Conservation (phyloP, 306 rosid species). For the Comarum palustre region DNA sequence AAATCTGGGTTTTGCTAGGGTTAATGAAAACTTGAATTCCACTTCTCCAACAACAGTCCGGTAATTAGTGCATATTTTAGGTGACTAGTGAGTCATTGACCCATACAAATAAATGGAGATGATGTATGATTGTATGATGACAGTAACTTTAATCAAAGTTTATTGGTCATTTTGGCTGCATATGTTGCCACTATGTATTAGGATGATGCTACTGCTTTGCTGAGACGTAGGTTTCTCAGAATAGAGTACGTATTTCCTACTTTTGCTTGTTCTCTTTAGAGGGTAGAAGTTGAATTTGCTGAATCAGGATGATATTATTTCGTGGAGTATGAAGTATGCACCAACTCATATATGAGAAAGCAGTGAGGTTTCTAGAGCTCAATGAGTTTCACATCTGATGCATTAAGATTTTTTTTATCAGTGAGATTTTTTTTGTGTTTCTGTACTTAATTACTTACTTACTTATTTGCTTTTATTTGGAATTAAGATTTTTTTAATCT, state of each 20-base stretch:
- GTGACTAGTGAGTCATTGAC: constrained; percentile 21
- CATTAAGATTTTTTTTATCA: no score
- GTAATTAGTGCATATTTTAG: constrained; percentile 43
- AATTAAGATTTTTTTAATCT: no score
- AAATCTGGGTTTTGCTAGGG: constrained; percentile 5
- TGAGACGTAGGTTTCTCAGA: neutral
- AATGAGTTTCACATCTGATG: neutral
- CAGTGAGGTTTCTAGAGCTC: constrained; percentile 11
- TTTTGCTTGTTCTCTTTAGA: neutral
- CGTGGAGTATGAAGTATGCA: constrained; percentile 2
- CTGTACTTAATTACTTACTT: no score
- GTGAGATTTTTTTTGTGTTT: no score
- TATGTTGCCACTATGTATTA: neutral
- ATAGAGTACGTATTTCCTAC: neutral
- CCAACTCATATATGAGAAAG: neutral
- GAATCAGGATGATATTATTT: neutral
- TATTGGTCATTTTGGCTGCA: constrained; percentile 4
- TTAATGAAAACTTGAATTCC: neutral
- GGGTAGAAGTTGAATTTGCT: neutral
- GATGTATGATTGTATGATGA: constrained; percentile 5
- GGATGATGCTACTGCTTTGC: constrained; percentile 9
- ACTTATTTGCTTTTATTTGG: no score
- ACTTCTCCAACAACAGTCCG: constrained; percentile 28
- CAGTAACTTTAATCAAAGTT: neutral
- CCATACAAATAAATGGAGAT: constrained; percentile 9